These are phyloP conservation scores for Sugiyamaella pinicola DNA, from an alignment of 1,139 yeast species.

Conservation along the genomic window DNA sequence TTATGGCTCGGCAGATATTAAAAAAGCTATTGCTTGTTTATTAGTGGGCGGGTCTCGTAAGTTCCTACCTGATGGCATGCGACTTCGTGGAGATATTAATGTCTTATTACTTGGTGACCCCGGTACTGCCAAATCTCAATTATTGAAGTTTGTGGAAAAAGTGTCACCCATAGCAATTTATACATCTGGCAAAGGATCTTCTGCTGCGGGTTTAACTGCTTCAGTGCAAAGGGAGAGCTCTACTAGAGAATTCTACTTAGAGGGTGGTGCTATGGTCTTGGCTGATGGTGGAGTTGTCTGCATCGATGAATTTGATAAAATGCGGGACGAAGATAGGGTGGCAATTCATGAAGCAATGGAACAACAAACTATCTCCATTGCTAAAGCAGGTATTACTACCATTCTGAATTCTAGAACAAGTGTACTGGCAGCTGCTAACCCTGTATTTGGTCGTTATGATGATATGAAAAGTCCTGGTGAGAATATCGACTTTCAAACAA, in stretches of 20 bases:
- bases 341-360: conserved; percentile 99
- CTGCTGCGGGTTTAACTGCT: conserved; percentile 99
- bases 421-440: conserved; percentile 97
- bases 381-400: conserved; percentile 98
- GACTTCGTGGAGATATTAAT: conserved; percentile 95
- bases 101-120: conserved; percentile 95
- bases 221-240: conserved; percentile 90
- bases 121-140: conserved; percentile 97
- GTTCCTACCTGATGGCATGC: conserved; percentile 91
- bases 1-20: conserved; percentile 90
- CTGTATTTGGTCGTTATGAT: conserved; percentile 94
- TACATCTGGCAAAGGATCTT: conserved; percentile 98
- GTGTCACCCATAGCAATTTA: conserved; percentile 93
- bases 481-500: conserved; percentile 95
- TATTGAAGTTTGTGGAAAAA: conserved; percentile 91
- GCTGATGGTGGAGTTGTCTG: conserved; percentile 99
- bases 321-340: conserved; percentile 98
- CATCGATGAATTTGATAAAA: conserved; percentile 98
- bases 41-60: conserved; percentile 95
- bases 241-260: conserved; percentile 89
- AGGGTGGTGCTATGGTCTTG: conserved; percentile 99
- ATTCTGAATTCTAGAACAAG: conserved; percentile 93
- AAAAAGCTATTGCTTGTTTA: conserved; percentile 89
- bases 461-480: conserved; percentile 97
- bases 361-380: conserved; percentile 98